These are phyloP conservation scores for Komagataella pastoris DNA, from an alignment of 805 yeast species.

Conservation along the genomic window DNA sequence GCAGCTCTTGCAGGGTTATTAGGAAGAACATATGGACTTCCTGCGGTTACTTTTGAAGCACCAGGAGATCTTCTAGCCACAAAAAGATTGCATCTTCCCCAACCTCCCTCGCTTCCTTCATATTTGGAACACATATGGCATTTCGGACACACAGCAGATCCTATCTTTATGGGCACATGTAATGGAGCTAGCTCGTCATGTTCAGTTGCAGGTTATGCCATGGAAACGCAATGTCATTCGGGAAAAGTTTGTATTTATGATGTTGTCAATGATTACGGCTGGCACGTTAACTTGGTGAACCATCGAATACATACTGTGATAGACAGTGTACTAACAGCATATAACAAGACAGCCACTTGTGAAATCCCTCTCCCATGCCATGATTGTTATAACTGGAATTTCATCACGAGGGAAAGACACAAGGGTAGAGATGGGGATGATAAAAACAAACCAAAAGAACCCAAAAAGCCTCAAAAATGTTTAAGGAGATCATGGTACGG, in stretches of 20 bases:
- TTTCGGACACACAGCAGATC: slow-evolving; percentile 94
- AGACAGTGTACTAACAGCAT: slow-evolving; percentile 57
- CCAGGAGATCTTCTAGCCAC: slow-evolving; percentile 88
- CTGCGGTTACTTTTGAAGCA: slow-evolving; percentile 83
- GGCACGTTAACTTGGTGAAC: slow-evolving; percentile 79
- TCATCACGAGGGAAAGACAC: slow-evolving; percentile 33
- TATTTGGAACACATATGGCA: slow-evolving; percentile 85
- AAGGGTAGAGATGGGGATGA: slow-evolving; percentile 5
- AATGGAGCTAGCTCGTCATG: slow-evolving; percentile 88
- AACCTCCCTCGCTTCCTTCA: slow-evolving; percentile 79
- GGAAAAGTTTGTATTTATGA: slow-evolving; percentile 85
- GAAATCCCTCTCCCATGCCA: slow-evolving; percentile 67
- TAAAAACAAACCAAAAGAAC: not conserved
- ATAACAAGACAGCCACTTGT: slow-evolving; percentile 72
- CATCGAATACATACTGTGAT: slow-evolving; percentile 88
- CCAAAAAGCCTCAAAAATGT: not conserved
- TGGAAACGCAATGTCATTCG: slow-evolving; percentile 93
- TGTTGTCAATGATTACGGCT: slow-evolving; percentile 77
- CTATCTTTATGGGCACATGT: slow-evolving; percentile 92
- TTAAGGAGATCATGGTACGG: not conserved
- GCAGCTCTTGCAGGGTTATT: slow-evolving; percentile 73
- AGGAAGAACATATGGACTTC: slow-evolving; percentile 83
- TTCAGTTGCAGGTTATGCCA: slow-evolving; percentile 87
- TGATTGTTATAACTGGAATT: slow-evolving; percentile 87
- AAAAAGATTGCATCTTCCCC: slow-evolving; percentile 74